phyloP scores from a whole-genome alignment of 2,329 filamentous ascomycete species.

The Blastomyces parvus region DNA sequence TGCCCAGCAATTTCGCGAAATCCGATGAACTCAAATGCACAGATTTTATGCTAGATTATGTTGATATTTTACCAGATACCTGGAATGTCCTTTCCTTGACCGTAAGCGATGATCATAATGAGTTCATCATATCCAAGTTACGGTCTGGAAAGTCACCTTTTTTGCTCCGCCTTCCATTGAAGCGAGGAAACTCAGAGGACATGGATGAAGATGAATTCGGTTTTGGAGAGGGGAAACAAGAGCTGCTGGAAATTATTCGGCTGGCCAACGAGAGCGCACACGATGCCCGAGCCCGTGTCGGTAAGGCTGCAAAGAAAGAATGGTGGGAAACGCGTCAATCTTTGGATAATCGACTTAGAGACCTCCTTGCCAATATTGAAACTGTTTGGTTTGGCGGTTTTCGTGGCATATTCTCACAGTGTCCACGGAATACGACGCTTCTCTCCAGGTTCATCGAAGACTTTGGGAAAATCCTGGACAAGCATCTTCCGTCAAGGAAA shows the following conservation, averaged over 20 bases:
- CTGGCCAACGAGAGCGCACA: slow-evolving; percentile 79
- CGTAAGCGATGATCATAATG: slow-evolving; percentile 69
- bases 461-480: slow-evolving; percentile 70
- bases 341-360: slow-evolving; percentile 66
- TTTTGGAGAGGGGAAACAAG: slow-evolving; percentile 67
- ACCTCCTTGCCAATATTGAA: slow-evolving; percentile 76
- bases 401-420: slow-evolving; percentile 80
- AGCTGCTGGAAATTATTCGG: slow-evolving; percentile 73
- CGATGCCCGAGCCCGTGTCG: slow-evolving; percentile 57
- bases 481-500: slow-evolving; percentile 72
- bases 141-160: slow-evolving; percentile 68
- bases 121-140: slow-evolving; percentile 82
- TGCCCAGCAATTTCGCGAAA: slow-evolving; percentile 13
- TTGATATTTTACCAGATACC: slow-evolving; percentile 69
- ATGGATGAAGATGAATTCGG: slow-evolving; percentile 72
- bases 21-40: slow-evolving; percentile 39
- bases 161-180: slow-evolving; percentile 74
- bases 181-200: slow-evolving; percentile 70
- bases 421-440: slow-evolving; percentile 51
- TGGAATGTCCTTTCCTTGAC: slow-evolving; percentile 86
- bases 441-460: slow-evolving; percentile 66
- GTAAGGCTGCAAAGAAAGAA: slow-evolving; percentile 63
- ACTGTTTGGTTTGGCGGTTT: slow-evolving; percentile 93
- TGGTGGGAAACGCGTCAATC: slow-evolving; percentile 87
- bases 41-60: slow-evolving; percentile 66